Evolutionary conservation across 1,284 basidiomycete genomes (phyloP).

Genomic region (Cerrena zonata): DNA sequence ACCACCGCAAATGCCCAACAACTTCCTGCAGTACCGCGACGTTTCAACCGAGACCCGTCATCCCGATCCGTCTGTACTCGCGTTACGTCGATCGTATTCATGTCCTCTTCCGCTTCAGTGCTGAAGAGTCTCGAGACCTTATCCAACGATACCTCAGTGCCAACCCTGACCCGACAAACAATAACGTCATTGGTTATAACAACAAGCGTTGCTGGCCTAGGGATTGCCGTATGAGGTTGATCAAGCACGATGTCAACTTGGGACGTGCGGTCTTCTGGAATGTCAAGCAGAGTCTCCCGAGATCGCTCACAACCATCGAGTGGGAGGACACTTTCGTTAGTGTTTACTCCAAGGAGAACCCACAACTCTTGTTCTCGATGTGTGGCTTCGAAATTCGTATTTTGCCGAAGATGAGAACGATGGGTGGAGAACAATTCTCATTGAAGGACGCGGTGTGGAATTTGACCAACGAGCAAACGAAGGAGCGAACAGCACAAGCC

Average conservation of each 20-base stretch:
- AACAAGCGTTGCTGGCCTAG: conserved; percentile 99
- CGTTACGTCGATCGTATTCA: conserved; percentile 91
- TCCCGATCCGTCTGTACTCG: conserved; percentile 90
- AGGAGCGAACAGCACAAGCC: conserved; percentile 95
- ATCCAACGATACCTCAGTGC: conserved; percentile 96
- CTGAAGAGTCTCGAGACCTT: conserved; percentile 94
- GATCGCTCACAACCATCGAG: conserved; percentile 96
- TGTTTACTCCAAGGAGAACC: conserved; percentile 96
- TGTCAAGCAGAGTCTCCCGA: conserved; percentile 93
- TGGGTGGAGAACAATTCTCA: conserved; percentile 93
- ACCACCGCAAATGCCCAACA: conserved; percentile 90
- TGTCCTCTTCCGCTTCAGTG: conserved; percentile 96
- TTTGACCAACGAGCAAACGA: conserved; percentile 89
- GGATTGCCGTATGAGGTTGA: conserved; percentile 97
- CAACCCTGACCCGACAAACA: conserved; percentile 97
- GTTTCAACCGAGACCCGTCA: conserved; percentile 89
- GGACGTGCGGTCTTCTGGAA: conserved; percentile 99
- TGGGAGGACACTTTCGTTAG: conserved; percentile 97
- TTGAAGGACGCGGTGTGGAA: conserved; percentile 98
- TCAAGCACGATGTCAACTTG: conserved; percentile 99
- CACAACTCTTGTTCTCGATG: conserved; percentile 97
- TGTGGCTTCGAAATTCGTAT: conserved; percentile 97
- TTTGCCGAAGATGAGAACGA: conserved; percentile 89
- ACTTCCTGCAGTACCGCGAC: conserved; percentile 92
- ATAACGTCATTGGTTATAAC: conserved; percentile 98